Conservation (phyloP, 2,329 filamentous ascomycete species). For the Metarhizium robertsii region DNA sequence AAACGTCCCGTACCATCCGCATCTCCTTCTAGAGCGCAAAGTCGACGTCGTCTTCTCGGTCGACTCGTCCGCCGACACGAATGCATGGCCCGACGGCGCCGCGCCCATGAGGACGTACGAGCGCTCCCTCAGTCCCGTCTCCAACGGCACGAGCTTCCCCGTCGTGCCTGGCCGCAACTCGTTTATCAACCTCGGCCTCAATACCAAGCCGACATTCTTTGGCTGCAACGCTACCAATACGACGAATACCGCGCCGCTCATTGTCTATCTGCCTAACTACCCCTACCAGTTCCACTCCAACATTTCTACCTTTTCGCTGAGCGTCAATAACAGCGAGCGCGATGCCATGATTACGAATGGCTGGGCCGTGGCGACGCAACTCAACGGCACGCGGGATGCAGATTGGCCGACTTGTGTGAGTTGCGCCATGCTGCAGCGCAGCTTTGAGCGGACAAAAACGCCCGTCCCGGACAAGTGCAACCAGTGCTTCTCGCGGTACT, state of each 20-base stretch:
- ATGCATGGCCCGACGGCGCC: conserved; percentile 51
- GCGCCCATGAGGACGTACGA: conserved; percentile 49
- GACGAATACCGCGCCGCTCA: conserved; percentile 49
- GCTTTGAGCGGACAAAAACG: conserved; percentile 61
- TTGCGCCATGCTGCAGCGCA: conserved; percentile 75
- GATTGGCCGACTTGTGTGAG: conserved; percentile 77
- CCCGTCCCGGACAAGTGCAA: conserved; percentile 61
- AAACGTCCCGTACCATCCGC: conserved; percentile 69
- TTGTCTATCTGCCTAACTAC: conserved; percentile 74
- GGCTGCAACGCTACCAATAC: conserved; percentile 50
- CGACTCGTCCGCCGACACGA: conserved; percentile 51
- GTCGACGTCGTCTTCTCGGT: conserved; percentile 56
- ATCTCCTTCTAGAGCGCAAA: conserved; percentile 34
- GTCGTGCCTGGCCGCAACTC: conserved; percentile 43
- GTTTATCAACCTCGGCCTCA: conserved; percentile 49
- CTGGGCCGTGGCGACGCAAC: conserved; percentile 75
- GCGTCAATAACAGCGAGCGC: conserved; percentile 56
- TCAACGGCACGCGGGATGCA: conserved; percentile 63
- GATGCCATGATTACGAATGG: conserved; percentile 80
- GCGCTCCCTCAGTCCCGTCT: conserved; percentile 38
- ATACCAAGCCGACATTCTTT: conserved; percentile 53
- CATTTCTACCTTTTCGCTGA: conserved; percentile 63
- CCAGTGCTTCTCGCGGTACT: conserved; percentile 72
- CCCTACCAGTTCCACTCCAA: conserved; percentile 73
- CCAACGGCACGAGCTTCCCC: conserved; percentile 48